Base-by-base conservation (phyloP, 2,329 filamentous ascomycete genomes). In the Xylaria sp. region DNA sequence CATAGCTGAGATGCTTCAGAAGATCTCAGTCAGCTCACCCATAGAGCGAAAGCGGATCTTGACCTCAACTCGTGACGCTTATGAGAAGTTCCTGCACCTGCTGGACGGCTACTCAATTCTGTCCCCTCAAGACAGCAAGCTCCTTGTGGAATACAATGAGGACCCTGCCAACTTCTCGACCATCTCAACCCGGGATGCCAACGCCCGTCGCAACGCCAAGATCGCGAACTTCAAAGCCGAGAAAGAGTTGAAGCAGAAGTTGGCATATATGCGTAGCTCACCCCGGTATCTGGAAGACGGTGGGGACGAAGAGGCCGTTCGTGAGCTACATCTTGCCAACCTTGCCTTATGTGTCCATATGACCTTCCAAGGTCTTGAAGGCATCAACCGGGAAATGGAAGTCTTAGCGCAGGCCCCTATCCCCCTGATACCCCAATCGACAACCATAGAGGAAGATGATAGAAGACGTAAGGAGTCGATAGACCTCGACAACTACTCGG, bases 291-390 rank as follows among this genome's bases (percentile, higher is more conserved):
- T 79, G 7, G 71, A 70, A 28, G 74, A 89, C 79, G 87, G 90
- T 63, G 87, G 89, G 47, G 95, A 98, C 71, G 95, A 99, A 60
- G 91, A 94, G 70, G 84, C 89, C n/a, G 84, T 93, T 14, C 88
- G 95, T 51, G 85, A 91, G 65, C 82, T 96, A 31, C 88, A 96
- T 72, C 81, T 97, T 28, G 88, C 93, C 0, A 88, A 92, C 69
- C 80, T 97, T 45, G 81, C 85, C 17, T 88, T 93, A 66, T 87
- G 85, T 71, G 85, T 89, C 2, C 92, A 97, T 76, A 87, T 91
- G 74, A 84, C 93, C 4, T 96, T 98, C 71, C 91, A 95, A 74
- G 85, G 89, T 0, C 84, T 99, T n/a, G 95, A 98, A 76, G 87
- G 91, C 17, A 83, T 97, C 61, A 91, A 90, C 42, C 90, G 92